Evolutionary conservation across 1,139 yeast genomes (phyloP), one percentile per base, ranked within the genome.

Genomic region (Taphrina deformans): DNA sequence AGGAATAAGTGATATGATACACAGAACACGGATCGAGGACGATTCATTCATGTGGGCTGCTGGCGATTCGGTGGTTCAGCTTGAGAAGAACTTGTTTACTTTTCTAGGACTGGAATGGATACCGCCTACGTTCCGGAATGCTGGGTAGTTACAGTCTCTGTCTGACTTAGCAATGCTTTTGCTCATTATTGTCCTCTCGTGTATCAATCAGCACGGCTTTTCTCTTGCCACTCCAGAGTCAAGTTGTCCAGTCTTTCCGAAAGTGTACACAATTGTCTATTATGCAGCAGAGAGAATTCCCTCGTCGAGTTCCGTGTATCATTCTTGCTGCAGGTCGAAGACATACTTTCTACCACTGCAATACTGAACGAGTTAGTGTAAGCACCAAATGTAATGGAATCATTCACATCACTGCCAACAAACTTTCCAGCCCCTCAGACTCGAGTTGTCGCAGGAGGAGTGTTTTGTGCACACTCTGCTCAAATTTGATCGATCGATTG

Each of bases 101-200:
- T 45, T 62, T 12, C 51, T 66, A 2, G 60, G 48, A 31, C 52
- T 69, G 48, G 67, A 67, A 16, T 69, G 63, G 45, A 55, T 66
- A 33, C 65, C 64, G 23, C 70, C 70, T 16, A 65, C 46, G 27
- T 55, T 66, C 31, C 66, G 70, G 33, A 67, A 67, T 55, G 68
- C 61, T 3, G 61, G 48, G 3, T 55, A 52, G 44, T n/a, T 9
- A 48, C 24, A 18, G 26, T 10, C 29, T 10, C n/a, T n/a, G n/a
- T n/a, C n/a, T n/a, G n/a, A n/a, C n/a, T n/a, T n/a, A n/a, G n/a
- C n/a, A n/a, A n/a, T n/a, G 21, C 14, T 10, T 18, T 45, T 16
- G 7, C 7, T n/a, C 21, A 7, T n/a, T 14, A 18, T 7, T n/a
- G 16, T 14, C 45, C 6, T 40, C 45, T 40, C 14, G 45, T 18